Evolutionary conservation across 192 early-diverging fungal species (phyloP).

Genomic region (Entophlyctis luteolus): DNA sequence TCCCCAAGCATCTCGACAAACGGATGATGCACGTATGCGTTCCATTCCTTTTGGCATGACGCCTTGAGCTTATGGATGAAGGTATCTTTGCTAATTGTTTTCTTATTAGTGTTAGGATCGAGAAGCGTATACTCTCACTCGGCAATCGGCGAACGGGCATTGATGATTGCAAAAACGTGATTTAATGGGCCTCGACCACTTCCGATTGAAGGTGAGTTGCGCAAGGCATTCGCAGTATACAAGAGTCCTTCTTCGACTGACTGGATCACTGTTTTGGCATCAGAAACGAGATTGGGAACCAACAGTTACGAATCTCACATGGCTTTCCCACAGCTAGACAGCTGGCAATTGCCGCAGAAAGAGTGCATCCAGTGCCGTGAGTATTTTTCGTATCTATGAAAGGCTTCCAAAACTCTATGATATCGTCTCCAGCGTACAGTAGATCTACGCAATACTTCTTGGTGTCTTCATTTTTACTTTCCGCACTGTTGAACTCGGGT

Average conservation of each 20-base stretch:
- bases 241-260: constrained; percentile 55
- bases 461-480: not conserved
- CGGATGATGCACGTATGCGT: constrained; percentile 62
- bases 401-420: constrained; percentile 49
- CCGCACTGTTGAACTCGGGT: not conserved
- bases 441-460: constrained; percentile 50
- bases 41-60: constrained; percentile 57
- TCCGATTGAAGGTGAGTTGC: constrained; percentile 58
- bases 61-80: constrained; percentile 43
- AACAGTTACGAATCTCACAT: constrained; percentile 25
- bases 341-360: constrained; percentile 76
- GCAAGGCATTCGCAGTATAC: constrained; percentile 67
- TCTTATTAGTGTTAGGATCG: not conserved
- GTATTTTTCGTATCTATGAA: constrained; percentile 67
- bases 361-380: constrained; percentile 86
- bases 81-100: constrained; percentile 1
- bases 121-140: constrained; percentile 3
- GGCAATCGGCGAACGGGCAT: not conserved
- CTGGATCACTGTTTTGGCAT: constrained; percentile 34
- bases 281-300: not conserved
- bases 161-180: constrained; percentile 53
- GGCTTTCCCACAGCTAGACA: constrained; percentile 55
- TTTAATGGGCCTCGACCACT: constrained; percentile 71
- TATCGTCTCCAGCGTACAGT: constrained; percentile 46
- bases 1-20: constrained; percentile 75